Conservation (phyloP, 306 rosid genomes). For the Hylodesmum podocarpum region DNA sequence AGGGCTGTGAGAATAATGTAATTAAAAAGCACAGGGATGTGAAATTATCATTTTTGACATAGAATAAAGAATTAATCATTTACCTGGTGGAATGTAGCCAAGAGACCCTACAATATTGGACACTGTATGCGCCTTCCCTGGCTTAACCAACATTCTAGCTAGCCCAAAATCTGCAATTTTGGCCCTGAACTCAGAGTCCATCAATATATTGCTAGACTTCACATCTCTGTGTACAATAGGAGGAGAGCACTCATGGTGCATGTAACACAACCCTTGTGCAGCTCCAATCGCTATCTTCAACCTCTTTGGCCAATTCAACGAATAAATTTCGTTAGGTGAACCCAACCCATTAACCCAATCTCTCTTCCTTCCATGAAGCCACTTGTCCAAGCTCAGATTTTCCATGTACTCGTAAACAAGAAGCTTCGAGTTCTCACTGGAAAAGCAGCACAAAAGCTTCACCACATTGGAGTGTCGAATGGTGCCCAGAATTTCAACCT, state of each 20-base stretch:
- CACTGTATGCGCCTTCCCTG: neutral
- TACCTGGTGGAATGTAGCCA: neutral
- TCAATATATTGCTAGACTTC: neutral
- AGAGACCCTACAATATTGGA: neutral
- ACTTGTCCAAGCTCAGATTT: neutral
- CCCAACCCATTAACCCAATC: neutral
- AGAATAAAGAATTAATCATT: neutral
- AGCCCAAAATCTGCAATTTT: neutral
- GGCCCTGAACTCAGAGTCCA: neutral
- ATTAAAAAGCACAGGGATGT: neutral
- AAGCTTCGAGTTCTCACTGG: neutral
- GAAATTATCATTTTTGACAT: neutral
- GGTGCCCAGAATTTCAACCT: neutral
- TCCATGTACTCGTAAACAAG: neutral
- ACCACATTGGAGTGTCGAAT: neutral
- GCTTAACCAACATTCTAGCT: neutral
- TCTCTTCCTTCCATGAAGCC: neutral
- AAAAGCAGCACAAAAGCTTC: neutral
- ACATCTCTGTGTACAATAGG: neutral
- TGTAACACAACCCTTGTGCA: neutral
- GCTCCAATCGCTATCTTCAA: neutral
- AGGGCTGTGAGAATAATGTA: neutral
- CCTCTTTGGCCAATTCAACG: neutral
- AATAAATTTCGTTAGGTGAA: neutral
- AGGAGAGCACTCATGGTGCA: neutral